These are phyloP conservation scores for Zalerion maritima DNA, from an alignment of 495 filamentous ascomycete species.

Conservation along the genomic window DNA sequence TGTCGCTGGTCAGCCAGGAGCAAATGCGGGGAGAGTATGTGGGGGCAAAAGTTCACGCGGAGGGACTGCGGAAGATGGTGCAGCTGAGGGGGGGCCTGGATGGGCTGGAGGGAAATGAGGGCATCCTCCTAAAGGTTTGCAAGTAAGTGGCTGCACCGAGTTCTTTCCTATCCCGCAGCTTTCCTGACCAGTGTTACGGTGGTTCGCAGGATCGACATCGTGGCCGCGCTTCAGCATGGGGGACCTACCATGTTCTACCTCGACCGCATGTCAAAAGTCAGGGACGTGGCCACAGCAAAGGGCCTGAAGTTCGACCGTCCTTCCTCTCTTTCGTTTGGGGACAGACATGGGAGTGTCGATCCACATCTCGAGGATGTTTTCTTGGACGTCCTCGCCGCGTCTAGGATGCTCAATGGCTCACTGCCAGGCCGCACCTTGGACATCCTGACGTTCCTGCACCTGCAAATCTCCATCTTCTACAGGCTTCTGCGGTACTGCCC, in stretches of 20 bases:
- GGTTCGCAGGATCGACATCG: slow-evolving; percentile 9
- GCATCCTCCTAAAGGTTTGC: slow-evolving; percentile 11
- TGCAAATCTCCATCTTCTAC: slow-evolving; percentile 12
- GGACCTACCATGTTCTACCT: slow-evolving; percentile 12
- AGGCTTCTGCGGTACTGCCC: slow-evolving; percentile 11
- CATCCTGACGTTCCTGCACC: slow-evolving; percentile 8
- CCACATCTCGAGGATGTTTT: slow-evolving; percentile 7
- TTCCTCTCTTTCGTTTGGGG: no score
- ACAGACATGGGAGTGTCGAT: slow-evolving; percentile 3
- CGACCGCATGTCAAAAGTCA: slow-evolving; percentile 10
- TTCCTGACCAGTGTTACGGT: not conserved
- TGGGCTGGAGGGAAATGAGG: slow-evolving; percentile 9
- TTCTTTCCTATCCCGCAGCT: no score
- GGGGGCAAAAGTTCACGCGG: slow-evolving; percentile 10
- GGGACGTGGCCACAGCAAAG: slow-evolving; percentile 3
- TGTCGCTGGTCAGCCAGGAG: slow-evolving; percentile 11
- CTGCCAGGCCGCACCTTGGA: slow-evolving; percentile 3
- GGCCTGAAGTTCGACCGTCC: slow-evolving; percentile 3
- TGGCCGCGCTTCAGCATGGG: slow-evolving; percentile 11
- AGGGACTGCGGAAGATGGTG: slow-evolving; percentile 11
- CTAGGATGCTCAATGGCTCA: slow-evolving; percentile 7
- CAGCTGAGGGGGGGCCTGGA: slow-evolving; percentile 12
- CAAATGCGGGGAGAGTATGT: slow-evolving; percentile 7
- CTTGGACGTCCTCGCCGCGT: slow-evolving; percentile 8
- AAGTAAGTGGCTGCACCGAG: no score